phyloP scores from a whole-genome alignment of 1,284 basidiomycete genomes.

The Tilletia horrida region DNA sequence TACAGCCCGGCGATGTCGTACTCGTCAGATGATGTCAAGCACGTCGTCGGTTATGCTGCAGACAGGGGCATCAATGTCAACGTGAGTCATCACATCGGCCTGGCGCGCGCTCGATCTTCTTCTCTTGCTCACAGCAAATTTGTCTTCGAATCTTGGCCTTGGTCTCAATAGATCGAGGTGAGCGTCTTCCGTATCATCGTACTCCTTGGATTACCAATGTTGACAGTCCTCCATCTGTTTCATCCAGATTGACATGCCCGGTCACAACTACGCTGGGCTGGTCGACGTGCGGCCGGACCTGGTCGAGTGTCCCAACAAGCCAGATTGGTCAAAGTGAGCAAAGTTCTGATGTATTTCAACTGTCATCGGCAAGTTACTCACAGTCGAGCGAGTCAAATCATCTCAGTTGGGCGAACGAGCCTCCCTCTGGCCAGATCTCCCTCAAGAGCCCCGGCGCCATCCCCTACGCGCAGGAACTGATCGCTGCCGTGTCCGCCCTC shows the following conservation, averaged over 20 bases:
- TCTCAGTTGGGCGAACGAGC: constrained; percentile 58
- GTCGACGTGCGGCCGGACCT: constrained; percentile 67
- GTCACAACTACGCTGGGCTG: constrained; percentile 69
- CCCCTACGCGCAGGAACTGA: constrained; percentile 37
- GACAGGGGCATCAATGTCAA: constrained; percentile 75
- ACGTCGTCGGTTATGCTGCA: constrained; percentile 70
- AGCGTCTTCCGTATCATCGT: not conserved
- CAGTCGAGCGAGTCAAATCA: too few relatives aligned
- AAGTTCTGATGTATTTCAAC: not conserved
- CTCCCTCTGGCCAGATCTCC: constrained; percentile 76
- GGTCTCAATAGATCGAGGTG: not conserved
- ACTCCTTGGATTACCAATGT: not conserved
- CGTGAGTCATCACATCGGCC: constrained; percentile 25
- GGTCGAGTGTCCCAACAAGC: constrained; percentile 67
- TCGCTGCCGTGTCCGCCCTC: constrained; percentile 51
- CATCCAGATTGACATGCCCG: constrained; percentile 69
- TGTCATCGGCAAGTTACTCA: too few relatives aligned
- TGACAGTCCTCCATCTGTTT: too few relatives aligned
- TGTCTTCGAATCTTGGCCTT: too few relatives aligned
- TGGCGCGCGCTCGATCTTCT: too few relatives aligned
- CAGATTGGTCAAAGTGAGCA: constrained; percentile 61
- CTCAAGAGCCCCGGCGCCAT: constrained; percentile 59
- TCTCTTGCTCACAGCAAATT: too few relatives aligned
- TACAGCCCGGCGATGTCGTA: constrained; percentile 66
- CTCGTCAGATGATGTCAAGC: constrained; percentile 63